Base-by-base conservation (phyloP, 2,329 filamentous ascomycete species). In the Trichoderma arundinaceum region DNA sequence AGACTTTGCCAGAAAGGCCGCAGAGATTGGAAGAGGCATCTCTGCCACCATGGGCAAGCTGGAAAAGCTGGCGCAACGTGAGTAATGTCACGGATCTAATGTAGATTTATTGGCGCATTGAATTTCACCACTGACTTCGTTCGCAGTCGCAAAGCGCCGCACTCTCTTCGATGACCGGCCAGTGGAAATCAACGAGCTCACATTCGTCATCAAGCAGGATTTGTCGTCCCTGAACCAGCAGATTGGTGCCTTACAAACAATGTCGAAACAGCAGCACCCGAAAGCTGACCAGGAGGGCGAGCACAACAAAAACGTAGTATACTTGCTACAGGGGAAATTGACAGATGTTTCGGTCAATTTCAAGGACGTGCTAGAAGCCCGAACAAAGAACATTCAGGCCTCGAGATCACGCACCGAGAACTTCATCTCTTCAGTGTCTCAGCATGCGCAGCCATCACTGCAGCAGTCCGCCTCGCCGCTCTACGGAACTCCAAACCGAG, bases 121-220 rank as follows among this genome's bases (percentile, higher is more conserved):
- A 32, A n/a, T 8, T 43, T 44, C 4, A 17, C 52, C 58, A 39
- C 68, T 72, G n/a, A 71, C 64, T 43, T 13, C 15, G 12, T 17
- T 10, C 8, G 32, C 68, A 91, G 89, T 99, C 75, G 95, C 95
- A n/a, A 94, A 93, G 78, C 89, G 94, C 74, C 96, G 97, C 80
- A 97, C 95, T 9, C 88, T 99, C 49, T 99, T 99, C 77, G 95
- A 99, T 78, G 95, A 99, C 81, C 88, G 92, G 76, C 93, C 95
- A 0, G 92, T 97, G 64, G 95, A 99, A 79, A 97, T 98, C 77
- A 95, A 95, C 77, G 93, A 98, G 78, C 87, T 97, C 77, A 97
- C 94, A 7, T 97, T 94, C 74, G 91, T 98, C 75, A 97, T 98
- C 83, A 98, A 98, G 81, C 94, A 98, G 82, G 94, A 98, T 74